Conservation (phyloP, 768 basidiomycete species). For the Xerocomellus amylosporus region DNA sequence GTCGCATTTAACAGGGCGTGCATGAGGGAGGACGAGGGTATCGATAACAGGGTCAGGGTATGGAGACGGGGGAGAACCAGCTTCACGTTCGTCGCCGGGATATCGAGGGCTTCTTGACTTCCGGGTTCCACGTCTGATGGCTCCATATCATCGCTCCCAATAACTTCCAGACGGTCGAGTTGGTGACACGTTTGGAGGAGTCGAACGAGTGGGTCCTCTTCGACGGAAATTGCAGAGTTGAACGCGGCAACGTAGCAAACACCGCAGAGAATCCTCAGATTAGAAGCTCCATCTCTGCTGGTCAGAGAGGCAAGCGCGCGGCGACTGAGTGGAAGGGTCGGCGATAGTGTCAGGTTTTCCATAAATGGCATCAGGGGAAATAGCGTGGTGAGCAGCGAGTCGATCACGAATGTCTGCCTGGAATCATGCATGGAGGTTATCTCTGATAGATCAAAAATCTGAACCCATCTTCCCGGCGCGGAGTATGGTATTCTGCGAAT, state of each 20-base stretch:
- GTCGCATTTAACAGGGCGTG: constrained; percentile 54
- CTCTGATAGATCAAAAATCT: constrained; percentile 65
- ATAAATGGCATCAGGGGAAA: constrained; percentile 72
- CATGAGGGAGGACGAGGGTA: constrained; percentile 65
- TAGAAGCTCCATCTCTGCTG: constrained; percentile 46
- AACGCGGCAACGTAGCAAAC: constrained; percentile 46
- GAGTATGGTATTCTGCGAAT: constrained; percentile 85
- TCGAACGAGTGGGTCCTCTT: constrained; percentile 55
- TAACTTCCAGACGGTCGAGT: constrained; percentile 62
- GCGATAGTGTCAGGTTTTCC: constrained; percentile 48
- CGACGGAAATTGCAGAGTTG: constrained; percentile 23
- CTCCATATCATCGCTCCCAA: constrained; percentile 61
- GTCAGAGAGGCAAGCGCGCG: constrained; percentile 53
- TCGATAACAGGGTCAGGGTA: constrained; percentile 59
- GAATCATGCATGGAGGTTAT: constrained; percentile 43
- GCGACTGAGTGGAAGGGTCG: constrained; percentile 58
- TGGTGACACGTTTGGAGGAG: constrained; percentile 54
- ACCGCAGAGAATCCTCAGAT: constrained; percentile 53
- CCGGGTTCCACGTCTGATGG: constrained; percentile 45
- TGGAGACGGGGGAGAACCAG: constrained; percentile 57
- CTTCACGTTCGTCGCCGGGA: constrained; percentile 33
- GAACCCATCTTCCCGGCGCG: constrained; percentile 85
- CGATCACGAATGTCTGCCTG: constrained; percentile 49
- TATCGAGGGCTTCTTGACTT: constrained; percentile 12
- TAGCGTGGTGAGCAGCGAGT: constrained; percentile 59